Conservation (phyloP, 1,284 basidiomycete genomes). For the Athelia psychrophila region DNA sequence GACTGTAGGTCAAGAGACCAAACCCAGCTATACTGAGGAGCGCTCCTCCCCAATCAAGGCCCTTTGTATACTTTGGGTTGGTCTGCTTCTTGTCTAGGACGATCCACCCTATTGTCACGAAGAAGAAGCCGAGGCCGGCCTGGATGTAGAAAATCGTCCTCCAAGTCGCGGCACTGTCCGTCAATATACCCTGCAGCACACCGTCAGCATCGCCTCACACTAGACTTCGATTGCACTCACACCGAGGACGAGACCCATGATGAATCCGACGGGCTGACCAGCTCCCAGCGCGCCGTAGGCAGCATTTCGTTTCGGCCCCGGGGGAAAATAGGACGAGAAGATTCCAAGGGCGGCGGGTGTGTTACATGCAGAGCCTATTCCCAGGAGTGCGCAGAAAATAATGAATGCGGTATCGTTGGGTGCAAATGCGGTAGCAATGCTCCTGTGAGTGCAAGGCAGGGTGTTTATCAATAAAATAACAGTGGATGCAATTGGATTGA, state of each 20-base stretch:
- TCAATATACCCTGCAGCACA: conserved; percentile 25
- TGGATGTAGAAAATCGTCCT: conserved; percentile 32
- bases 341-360: conserved; percentile 28
- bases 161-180: conserved; percentile 29
- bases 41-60: conserved; percentile 33
- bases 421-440: conserved; percentile 25
- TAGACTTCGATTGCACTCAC: background rate
- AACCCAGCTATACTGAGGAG: conserved; percentile 27
- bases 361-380: conserved; percentile 27
- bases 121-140: conserved; percentile 24
- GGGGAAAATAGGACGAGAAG: conserved; percentile 21
- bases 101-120: conserved; percentile 25
- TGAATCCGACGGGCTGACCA: conserved; percentile 31
- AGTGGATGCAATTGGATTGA: background rate
- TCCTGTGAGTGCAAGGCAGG: conserved; percentile 16
- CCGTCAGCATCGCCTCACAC: background rate
- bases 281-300: conserved; percentile 31
- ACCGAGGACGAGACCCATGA: conserved; percentile 31
- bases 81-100: conserved; percentile 16
- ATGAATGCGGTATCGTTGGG: conserved; percentile 22
- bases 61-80: conserved; percentile 25
- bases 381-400: conserved; percentile 24
- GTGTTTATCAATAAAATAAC: background rate
- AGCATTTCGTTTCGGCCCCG: conserved; percentile 22
- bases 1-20: conserved; percentile 29